Percentiles rank a stretch among this genome's conserved stretches.
Evolutionary conservation across 2,329 filamentous ascomycete genomes (phyloP).

Genomic region (Colletotrichum sp.): DNA sequence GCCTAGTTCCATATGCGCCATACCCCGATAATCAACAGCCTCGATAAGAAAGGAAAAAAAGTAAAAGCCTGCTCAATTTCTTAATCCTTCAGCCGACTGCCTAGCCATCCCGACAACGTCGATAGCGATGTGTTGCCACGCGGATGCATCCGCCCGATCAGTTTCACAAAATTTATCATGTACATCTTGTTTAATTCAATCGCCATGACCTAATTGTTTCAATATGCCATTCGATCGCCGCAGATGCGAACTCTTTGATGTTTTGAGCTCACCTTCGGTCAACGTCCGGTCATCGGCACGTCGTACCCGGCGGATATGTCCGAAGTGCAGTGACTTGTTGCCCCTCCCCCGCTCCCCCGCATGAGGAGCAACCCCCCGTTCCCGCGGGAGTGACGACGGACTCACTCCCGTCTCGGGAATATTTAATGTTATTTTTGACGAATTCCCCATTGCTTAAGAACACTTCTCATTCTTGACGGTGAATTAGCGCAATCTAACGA

Average conservation of each 20-base stretch:
- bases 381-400: background rate
- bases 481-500: background rate
- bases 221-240: background rate
- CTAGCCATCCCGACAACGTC: background rate
- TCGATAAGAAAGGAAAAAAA: no score
- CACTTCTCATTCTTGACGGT: fast-evolving
- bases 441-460: no score
- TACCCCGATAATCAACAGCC: background rate
- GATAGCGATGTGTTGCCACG: background rate
- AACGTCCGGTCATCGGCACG: background rate
- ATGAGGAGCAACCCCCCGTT: background rate
- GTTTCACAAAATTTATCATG: background rate
- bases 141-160: background rate
- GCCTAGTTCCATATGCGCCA: background rate
- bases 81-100: no score
- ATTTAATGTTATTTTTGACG: no score
- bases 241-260: background rate
- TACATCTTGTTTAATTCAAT: background rate
- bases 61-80: no score
- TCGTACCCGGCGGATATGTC: background rate
- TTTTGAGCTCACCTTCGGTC: background rate
- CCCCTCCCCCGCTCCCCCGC: background rate
- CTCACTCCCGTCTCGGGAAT: background rate
- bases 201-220: background rate
- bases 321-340: background rate